Conservation (phyloP, 176 grass and related monocot species). For the Tillandsia leiboldiana region DNA sequence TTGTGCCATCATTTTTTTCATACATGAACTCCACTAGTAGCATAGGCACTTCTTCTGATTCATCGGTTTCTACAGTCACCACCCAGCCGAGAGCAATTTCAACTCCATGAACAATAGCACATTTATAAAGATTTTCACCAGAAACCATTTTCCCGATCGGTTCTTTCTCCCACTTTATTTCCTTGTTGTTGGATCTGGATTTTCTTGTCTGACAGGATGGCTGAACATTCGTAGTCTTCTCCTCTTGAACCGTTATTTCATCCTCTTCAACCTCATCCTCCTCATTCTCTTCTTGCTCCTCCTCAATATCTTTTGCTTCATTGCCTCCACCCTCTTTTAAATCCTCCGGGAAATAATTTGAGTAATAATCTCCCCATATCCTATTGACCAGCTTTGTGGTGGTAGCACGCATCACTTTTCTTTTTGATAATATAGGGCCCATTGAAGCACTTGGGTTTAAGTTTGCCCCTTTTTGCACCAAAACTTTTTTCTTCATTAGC, state of each 20-base stretch:
- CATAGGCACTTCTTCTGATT: constrained; percentile 38
- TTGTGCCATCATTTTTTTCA: constrained; percentile 50
- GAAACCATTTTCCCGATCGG: constrained; percentile 29
- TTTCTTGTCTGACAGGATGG: constrained; percentile 24
- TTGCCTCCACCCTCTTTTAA: constrained; percentile 20
- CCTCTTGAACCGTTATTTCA: constrained; percentile 16
- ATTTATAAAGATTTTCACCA: constrained; percentile 44
- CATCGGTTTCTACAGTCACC: constrained; percentile 58
- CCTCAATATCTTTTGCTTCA: constrained; percentile 39
- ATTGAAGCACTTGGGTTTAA: constrained; percentile 53
- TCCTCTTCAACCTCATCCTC: constrained; percentile 54
- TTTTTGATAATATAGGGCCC: constrained; percentile 23
- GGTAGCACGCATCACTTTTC: constrained; percentile 71
- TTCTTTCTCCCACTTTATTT: constrained; percentile 34
- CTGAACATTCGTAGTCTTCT: constrained; percentile 10
- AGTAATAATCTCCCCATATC: constrained; percentile 67
- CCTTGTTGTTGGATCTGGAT: constrained; percentile 23
- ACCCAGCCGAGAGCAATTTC: constrained; percentile 39
- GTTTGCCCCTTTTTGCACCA: constrained; percentile 37
- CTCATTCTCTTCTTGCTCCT: constrained; percentile 65
- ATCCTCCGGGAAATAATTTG: constrained; percentile 51
- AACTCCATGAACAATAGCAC: constrained; percentile 47
- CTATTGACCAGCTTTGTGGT: constrained; percentile 59
- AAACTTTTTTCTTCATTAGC: constrained; percentile 48
- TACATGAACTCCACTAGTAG: constrained; percentile 93